Conservation (phyloP, 2,329 filamentous ascomycete species). For the Aspergillus sp. region DNA sequence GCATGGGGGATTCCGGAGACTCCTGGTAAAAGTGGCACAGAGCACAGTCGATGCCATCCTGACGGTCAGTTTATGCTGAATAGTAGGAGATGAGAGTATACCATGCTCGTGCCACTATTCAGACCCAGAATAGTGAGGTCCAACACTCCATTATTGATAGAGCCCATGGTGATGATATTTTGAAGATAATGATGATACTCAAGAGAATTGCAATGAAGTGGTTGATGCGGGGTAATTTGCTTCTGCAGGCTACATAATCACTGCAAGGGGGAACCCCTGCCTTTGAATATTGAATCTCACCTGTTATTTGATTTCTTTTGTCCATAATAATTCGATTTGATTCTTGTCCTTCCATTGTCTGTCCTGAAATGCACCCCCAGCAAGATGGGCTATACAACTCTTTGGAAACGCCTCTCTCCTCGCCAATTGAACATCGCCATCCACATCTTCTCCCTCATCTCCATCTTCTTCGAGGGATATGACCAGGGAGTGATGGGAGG, state of each 20-base stretch:
- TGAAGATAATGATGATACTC: neutral
- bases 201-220: no score
- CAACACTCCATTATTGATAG: conserved; percentile 26
- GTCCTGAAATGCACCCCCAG: no score
- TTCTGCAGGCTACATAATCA: no score
- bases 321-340: no score
- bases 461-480: conserved; percentile 43
- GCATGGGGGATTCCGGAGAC: conserved; percentile 48
- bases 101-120: conserved; percentile 52
- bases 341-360: no score
- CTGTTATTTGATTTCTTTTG: no score
- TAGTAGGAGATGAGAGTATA: neutral
- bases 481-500: conserved; percentile 53
- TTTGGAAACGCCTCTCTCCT: conserved; percentile 42
- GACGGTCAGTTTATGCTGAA: neutral
- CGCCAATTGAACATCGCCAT: conserved; percentile 39
- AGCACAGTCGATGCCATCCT: conserved; percentile 55
- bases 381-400: conserved; percentile 34
- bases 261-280: no score
- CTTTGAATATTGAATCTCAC: no score
- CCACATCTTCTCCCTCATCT: conserved; percentile 27
- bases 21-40: conserved; percentile 54
- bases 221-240: no score
- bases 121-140: conserved; percentile 53
- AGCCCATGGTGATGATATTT: conserved; percentile 7